These are phyloP conservation scores for Phytophthora sp. DNA, from an alignment of 352 stramenopile genomes.

Conservation along the genomic window DNA sequence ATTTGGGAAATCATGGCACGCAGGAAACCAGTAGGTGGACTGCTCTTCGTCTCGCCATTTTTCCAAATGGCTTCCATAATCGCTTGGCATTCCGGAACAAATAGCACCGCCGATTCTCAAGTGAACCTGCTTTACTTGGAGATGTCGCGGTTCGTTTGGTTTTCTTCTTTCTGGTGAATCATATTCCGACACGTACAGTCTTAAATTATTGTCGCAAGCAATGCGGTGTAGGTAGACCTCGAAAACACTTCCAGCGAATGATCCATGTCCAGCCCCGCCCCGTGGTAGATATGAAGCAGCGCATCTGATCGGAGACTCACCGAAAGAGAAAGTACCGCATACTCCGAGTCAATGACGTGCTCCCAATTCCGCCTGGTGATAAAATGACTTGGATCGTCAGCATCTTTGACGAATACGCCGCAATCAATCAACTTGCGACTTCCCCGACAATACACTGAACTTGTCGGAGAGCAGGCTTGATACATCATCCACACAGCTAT, in stretches of 20 bases:
- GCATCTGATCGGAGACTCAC: background rate
- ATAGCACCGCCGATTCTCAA: slow-evolving; percentile 11
- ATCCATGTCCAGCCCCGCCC: background rate
- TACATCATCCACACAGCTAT: slow-evolving; percentile 1
- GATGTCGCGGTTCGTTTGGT: background rate
- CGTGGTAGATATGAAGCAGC: background rate
- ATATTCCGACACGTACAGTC: slow-evolving; percentile 13
- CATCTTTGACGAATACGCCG: slow-evolving; percentile 14
- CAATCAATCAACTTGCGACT: too few relatives aligned
- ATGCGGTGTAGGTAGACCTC: slow-evolving; percentile 18
- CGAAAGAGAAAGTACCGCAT: slow-evolving; percentile 9
- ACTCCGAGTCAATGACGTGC: too few relatives aligned
- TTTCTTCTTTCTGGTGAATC: slow-evolving; percentile 2
- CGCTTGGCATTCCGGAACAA: slow-evolving; percentile 15
- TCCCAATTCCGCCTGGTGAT: too few relatives aligned
- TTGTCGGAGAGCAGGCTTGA: background rate
- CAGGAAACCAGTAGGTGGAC: slow-evolving; percentile 25
- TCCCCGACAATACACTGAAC: background rate
- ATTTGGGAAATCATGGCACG: slow-evolving; percentile 21
- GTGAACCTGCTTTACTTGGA: slow-evolving; percentile 4
- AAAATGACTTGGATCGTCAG: background rate
- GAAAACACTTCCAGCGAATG: slow-evolving; percentile 1
- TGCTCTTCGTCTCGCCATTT: slow-evolving; percentile 14
- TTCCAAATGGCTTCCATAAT: slow-evolving; percentile 1
- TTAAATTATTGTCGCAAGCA: slow-evolving; percentile 10